These are phyloP conservation scores for Ophiognomonia clavigignenti-juglandacearum DNA, from an alignment of 2,329 filamentous ascomycete genomes.

Conservation along the genomic window DNA sequence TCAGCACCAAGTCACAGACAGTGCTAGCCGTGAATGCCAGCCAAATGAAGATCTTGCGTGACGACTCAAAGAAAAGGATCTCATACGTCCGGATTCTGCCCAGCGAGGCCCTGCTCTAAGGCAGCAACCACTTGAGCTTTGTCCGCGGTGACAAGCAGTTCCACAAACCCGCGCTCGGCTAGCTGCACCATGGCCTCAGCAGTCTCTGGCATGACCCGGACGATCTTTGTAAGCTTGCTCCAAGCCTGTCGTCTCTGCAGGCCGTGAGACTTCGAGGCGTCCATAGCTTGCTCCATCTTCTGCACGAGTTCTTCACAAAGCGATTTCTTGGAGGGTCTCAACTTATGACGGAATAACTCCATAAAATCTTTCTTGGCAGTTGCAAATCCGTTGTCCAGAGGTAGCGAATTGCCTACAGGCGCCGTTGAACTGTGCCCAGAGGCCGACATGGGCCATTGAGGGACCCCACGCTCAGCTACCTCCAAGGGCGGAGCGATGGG, in stretches of 20 bases:
- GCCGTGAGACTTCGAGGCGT: neutral
- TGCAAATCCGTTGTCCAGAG: too few species aligned
- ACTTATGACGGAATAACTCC: too few species aligned
- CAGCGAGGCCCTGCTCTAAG: too few species aligned
- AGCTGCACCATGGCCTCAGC: neutral
- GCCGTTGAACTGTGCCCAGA: too few species aligned
- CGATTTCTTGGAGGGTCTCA: neutral
- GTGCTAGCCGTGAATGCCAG: neutral
- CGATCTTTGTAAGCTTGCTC: neutral
- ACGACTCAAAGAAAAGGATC: neutral
- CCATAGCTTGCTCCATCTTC: neutral
- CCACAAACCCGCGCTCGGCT: too few species aligned
- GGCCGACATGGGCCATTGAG: too few species aligned
- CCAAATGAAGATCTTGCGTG: neutral
- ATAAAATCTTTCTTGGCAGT: neutral
- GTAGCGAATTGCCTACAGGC: too few species aligned
- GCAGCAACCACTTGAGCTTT: neutral
- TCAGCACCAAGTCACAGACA: neutral
- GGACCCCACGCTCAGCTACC: too few species aligned
- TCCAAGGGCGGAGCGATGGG: too few species aligned
- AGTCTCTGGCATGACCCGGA: neutral
- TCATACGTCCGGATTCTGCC: conserved; percentile 3
- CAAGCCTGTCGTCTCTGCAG: neutral
- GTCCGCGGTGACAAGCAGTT: neutral
- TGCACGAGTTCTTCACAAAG: neutral